These are phyloP conservation scores for Solanum neorickii DNA, from an alignment of 257 asterid species.

Conservation along the genomic window DNA sequence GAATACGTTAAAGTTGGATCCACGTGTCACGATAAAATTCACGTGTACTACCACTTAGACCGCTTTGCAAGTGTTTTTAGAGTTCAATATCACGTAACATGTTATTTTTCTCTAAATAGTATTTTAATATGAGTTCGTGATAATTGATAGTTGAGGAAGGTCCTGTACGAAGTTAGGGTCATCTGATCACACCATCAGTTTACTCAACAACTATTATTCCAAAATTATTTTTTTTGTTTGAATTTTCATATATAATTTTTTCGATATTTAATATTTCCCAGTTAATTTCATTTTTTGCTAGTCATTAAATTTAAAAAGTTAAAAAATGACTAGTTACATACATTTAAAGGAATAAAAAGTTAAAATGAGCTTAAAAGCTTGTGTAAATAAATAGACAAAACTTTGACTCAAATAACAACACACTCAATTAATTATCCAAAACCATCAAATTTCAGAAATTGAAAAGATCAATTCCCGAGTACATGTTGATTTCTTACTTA, in stretches of 20 bases:
- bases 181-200: too few relatives aligned
- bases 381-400: background rate
- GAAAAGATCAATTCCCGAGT: background rate
- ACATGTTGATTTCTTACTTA: background rate
- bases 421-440: background rate
- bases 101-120: too few relatives aligned
- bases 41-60: too few relatives aligned
- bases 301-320: background rate
- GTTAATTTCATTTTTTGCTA: too few relatives aligned
- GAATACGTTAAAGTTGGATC: background rate
- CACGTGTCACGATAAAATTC: background rate
- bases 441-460: background rate
- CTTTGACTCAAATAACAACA: background rate
- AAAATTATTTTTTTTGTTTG: background rate
- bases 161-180: too few relatives aligned
- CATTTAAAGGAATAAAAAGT: background rate
- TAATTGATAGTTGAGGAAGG: too few relatives aligned
- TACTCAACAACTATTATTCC: background rate
- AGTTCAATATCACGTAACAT: too few relatives aligned
- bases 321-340: background rate
- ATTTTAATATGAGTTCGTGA: too few relatives aligned
- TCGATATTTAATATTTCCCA: background rate
- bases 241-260: background rate
- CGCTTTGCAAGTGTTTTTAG: too few relatives aligned
- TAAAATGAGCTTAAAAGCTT: too few relatives aligned